Conservation (phyloP, 768 basidiomycete species). For the Trametes sanguinea region DNA sequence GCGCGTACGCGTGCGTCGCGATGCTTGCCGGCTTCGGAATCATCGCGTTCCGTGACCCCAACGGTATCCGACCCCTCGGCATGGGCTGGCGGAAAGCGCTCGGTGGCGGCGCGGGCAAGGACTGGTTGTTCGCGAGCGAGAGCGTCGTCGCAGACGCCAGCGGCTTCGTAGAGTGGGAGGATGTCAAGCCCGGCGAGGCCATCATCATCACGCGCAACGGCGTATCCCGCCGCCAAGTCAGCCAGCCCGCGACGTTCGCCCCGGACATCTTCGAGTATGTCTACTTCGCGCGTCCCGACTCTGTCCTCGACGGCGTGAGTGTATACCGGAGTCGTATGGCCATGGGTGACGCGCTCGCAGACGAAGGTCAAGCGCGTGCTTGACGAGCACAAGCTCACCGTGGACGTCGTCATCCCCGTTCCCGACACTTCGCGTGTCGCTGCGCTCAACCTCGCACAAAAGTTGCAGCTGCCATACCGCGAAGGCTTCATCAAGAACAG, state of each 20-base stretch:
- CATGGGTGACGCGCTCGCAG: slow-evolving; percentile 95
- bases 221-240: slow-evolving; percentile 75
- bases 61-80: slow-evolving; percentile 93
- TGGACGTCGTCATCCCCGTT: slow-evolving; percentile 98
- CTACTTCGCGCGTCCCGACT: slow-evolving; percentile 97
- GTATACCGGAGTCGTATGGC: slow-evolving; percentile 99
- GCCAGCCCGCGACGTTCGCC: slow-evolving; percentile 72
- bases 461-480: slow-evolving; percentile 85
- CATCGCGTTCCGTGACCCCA: slow-evolving; percentile 97
- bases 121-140: slow-evolving; percentile 93
- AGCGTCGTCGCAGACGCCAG: slow-evolving; percentile 95
- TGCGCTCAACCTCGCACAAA: slow-evolving; percentile 92
- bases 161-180: slow-evolving; percentile 91
- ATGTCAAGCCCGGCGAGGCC: slow-evolving; percentile 93
- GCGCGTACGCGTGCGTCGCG: slow-evolving; percentile 96
- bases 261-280: slow-evolving; percentile 99
- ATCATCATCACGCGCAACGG: slow-evolving; percentile 87
- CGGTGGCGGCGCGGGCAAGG: slow-evolving; percentile 52
- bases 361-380: slow-evolving; percentile 83
- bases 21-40: slow-evolving; percentile 99
- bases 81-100: slow-evolving; percentile 67
- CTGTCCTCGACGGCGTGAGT: slow-evolving; percentile 94
- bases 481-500: slow-evolving; percentile 99
- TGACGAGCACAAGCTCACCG: slow-evolving; percentile 60
- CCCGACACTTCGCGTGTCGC: slow-evolving; percentile 98